Base-by-base conservation (phyloP, 352 stramenopile species). In the Phytophthora melonis region DNA sequence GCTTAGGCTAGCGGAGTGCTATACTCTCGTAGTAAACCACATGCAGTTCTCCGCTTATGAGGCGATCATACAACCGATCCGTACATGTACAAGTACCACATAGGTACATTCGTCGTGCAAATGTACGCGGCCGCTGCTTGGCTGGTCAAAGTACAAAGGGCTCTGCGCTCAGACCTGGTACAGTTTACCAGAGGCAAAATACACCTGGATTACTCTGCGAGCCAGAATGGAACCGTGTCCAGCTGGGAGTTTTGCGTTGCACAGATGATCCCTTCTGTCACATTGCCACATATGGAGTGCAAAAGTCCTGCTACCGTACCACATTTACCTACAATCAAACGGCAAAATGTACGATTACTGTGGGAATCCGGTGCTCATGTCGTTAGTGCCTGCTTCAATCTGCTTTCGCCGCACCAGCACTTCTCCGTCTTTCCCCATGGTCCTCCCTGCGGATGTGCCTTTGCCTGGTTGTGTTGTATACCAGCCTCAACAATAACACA, bases 321-420 rank as follows among this genome's bases (percentile, higher is more conserved):
- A 53, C 45, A 23, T 25, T 6, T 13, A 53, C 2, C 7, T n/a
- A 16, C n/a, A 53, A 53, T 25, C 19, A 53, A 50, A 25, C 45
- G 45, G n/a, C 45, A 53, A 53, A 50, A 50, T 21, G 18, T 21
- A n/a, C 14, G 41, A 21, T 50, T 50, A 23, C 43, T 50, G 41
- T 49, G 6, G 41, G 41, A 16, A 49, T 19, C 41, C 14, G 41
- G 41, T n/a, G n/a, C n/a, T 53, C 5, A 18, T 53, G 45, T 53
- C 49, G 19, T 62, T 68, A 68, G 59, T 75, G 41, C 72, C 60
- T 7, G 47, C 54, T 3, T 16, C 45, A 30, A 71, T 69, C 16
- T 72, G 76, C 4, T 87, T 76, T 53, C 13, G 45, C 49, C 67
- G 77, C 13, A 56, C 49, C 61, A 62, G 23, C 9, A 62, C 62